A percentile compares a stretch with the other conserved stretches of the same genome.
phyloP scores from a whole-genome alignment of 2,329 filamentous ascomycete genomes.

The Sarocladiaceae sp. region DNA sequence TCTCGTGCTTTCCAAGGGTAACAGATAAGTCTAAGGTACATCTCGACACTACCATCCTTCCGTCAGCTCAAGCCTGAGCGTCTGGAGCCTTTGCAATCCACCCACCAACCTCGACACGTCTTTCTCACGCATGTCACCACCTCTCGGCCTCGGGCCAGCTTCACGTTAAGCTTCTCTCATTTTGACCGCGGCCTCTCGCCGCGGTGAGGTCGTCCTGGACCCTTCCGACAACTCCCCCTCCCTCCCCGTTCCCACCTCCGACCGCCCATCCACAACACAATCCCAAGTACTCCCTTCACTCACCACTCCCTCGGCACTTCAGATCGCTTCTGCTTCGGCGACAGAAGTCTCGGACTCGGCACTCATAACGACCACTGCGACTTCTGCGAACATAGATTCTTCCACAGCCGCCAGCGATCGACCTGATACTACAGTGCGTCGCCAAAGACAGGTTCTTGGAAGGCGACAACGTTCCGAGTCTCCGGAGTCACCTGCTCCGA shows the following conservation, averaged over 20 bases:
- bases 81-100: conserved; percentile 8
- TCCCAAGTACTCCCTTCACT: conserved; percentile 41
- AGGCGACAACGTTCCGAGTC: conserved; percentile 45
- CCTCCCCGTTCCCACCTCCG: conserved; percentile 42
- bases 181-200: conserved; percentile 30
- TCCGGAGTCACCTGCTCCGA: neutral
- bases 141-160: conserved; percentile 19
- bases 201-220: conserved; percentile 37
- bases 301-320: conserved; percentile 37
- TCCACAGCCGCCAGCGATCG: conserved; percentile 23
- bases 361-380: conserved; percentile 20
- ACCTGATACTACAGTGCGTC: conserved; percentile 14
- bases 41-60: too few relatives aligned
- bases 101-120: conserved; percentile 5
- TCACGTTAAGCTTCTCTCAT: conserved; percentile 12
- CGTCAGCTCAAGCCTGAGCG: too few relatives aligned
- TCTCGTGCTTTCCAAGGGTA: too few relatives aligned
- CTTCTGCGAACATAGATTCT: conserved; percentile 35
- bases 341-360: conserved; percentile 11
- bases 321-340: conserved; percentile 18
- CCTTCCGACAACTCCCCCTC: conserved; percentile 25
- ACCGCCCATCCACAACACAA: conserved; percentile 56
- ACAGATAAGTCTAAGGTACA: too few relatives aligned
- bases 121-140: conserved; percentile 14
- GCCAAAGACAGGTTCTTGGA: conserved; percentile 41